phyloP scores from a whole-genome alignment of 1,284 basidiomycete species.

The Ustilago hordei region DNA sequence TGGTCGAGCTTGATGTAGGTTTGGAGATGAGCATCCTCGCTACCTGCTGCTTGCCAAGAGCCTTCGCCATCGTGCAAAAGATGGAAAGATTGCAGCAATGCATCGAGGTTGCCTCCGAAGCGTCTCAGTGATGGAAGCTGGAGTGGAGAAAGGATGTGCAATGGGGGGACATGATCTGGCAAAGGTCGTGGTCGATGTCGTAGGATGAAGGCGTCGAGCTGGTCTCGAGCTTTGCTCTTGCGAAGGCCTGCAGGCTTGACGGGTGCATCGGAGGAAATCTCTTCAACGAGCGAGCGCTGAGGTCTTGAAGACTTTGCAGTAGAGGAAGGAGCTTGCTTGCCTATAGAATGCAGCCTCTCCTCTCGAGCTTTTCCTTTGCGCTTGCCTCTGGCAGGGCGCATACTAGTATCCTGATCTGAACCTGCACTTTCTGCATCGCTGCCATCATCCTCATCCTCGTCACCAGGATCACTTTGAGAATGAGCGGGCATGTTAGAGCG shows the following conservation, averaged over 20 bases:
- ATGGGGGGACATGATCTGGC: conserved; percentile 42
- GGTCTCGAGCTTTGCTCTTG: conserved; percentile 42
- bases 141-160: conserved; percentile 40
- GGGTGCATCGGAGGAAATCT: conserved; percentile 20
- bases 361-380: conserved; percentile 2
- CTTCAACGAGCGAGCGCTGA: conserved; percentile 10
- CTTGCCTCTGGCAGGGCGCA: conserved; percentile 13
- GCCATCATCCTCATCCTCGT: conserved; percentile 13
- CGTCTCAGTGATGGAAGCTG: conserved; percentile 40
- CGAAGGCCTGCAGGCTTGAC: conserved; percentile 28
- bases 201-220: conserved; percentile 36
- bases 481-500: neutral
- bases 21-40: conserved; percentile 36
- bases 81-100: conserved; percentile 37
- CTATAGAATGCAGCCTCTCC: neutral
- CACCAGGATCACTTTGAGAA: conserved; percentile 16
- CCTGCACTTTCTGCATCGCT: conserved; percentile 12
- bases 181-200: conserved; percentile 35
- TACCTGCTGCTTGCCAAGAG: conserved; percentile 7
- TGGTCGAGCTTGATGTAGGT: conserved; percentile 45
- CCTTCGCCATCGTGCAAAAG: conserved; percentile 47
- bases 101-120: conserved; percentile 36
- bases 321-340: conserved; percentile 6
- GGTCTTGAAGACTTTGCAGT: conserved; percentile 9
- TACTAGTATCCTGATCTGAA: neutral